A percentile compares a stretch with the other conserved stretches of the same genome.
Evolutionary conservation across 2,329 filamentous ascomycete species (phyloP).

Genomic region (Sporothrix mexicana): DNA sequence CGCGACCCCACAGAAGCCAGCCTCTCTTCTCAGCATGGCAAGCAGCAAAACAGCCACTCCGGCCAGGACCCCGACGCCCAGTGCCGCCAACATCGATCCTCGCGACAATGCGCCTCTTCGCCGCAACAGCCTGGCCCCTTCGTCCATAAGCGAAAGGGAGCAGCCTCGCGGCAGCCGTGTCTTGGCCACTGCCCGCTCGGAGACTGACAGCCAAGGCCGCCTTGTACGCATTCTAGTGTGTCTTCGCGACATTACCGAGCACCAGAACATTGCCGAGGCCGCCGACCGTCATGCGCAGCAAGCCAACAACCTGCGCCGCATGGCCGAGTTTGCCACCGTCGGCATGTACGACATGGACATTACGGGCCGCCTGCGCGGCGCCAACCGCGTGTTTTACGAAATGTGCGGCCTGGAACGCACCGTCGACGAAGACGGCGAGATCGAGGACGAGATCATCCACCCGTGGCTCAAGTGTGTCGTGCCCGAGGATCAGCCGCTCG

Average conservation of each 20-base stretch:
- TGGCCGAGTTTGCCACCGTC: conserved; percentile 60
- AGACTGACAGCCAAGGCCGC: conserved; percentile 51
- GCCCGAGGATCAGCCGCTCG: conserved; percentile 51
- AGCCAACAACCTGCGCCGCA: conserved; percentile 59
- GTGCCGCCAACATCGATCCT: neutral
- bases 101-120: neutral
- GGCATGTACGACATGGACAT: conserved; percentile 61
- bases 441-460: conserved; percentile 46
- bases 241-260: conserved; percentile 57
- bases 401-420: conserved; percentile 55
- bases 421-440: conserved; percentile 46
- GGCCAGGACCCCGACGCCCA: neutral
- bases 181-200: conserved; percentile 55
- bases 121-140: conserved; percentile 36
- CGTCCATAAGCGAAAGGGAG: conserved; percentile 31
- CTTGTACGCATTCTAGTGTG: conserved; percentile 56
- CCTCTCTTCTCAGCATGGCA: conserved; percentile 40
- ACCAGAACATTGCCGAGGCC: conserved; percentile 56
- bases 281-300: conserved; percentile 57
- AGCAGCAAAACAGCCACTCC: neutral
- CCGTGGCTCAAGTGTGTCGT: conserved; percentile 55
- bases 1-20: conserved; percentile 44
- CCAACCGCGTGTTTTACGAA: conserved; percentile 61
- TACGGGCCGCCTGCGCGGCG: conserved; percentile 56
- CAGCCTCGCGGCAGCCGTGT: conserved; percentile 49